Evolutionary conservation across 164 flowering plant genomes (phyloP), one percentile per base, ranked within the genome.

Genomic region (Warburgia ugandensis): DNA sequence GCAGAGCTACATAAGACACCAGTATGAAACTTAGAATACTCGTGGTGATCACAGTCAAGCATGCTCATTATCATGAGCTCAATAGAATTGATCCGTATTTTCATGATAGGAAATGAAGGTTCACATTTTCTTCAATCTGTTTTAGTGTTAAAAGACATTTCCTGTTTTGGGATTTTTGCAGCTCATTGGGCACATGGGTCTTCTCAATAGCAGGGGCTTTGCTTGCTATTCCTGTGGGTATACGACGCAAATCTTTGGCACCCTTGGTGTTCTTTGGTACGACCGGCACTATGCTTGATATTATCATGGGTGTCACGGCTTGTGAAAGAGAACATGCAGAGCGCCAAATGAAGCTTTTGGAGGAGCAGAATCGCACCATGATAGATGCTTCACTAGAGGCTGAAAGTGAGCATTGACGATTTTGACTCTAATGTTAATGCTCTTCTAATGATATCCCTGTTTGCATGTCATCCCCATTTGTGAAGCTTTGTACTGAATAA

Each of bases 241-340:
- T 92, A 55, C 78, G 76, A 56, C 71, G 79, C 48, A 92, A 92
- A 58, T 92, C 99, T 14, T 51, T 92, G 53, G 96, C 79, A 16
- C 99, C 99, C 11, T 80, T 92, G 29, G 96, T 92, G 9, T 92
- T 92, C 75, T 88, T 83, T 48, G 98, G 99, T n/a, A 92, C 94
- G 14, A 86, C 99, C 2, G 96, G 99, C 26, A 88, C 99, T 29
- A 92, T 92, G 99, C 81, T 92, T 19, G 99, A 92, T 55, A 92
- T 92, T 39, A 84, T 92, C 16, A 71, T 92, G 86, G 99, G 95
- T 19, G 74, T 92, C 42, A 81, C 62, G 54, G 79, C 76, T 10
- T 88, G 99, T 37, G 99, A 92, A 67, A 76, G 94, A 63, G 96
- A 92, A 64, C 96, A 92, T 58, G 96, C 99, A 0, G 96, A 92